These are phyloP conservation scores for Phialophora tarda DNA, from an alignment of 2,329 filamentous ascomycete species.

Conservation along the genomic window DNA sequence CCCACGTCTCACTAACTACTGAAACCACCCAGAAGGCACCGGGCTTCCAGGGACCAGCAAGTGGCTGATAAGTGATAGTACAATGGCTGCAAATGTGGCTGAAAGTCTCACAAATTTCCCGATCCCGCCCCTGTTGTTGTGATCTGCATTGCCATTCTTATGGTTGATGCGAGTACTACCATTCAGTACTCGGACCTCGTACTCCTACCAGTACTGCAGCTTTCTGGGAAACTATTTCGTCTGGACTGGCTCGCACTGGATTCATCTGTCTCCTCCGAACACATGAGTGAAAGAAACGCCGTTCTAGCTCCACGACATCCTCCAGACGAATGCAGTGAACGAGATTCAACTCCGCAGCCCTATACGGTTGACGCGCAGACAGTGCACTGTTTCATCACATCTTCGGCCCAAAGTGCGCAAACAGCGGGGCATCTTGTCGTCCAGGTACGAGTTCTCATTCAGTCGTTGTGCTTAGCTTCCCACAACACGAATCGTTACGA, in stretches of 20 bases:
- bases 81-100: conserved; percentile 5
- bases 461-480: background rate
- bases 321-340: background rate
- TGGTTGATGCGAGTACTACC: background rate
- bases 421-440: background rate
- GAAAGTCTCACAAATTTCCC: conserved; percentile 20
- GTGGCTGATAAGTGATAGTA: conserved; percentile 13
- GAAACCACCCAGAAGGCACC: conserved; percentile 7
- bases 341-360: background rate
- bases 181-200: background rate
- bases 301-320: background rate
- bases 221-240: background rate
- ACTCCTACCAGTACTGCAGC: background rate
- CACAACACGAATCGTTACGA: background rate
- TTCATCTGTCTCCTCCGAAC: background rate
- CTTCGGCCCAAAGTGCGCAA: background rate
- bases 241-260: background rate
- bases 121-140: conserved; percentile 6
- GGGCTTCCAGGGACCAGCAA: conserved; percentile 14
- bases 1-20: conserved; percentile 13
- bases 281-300: background rate
- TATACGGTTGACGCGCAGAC: background rate
- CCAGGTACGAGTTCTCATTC: background rate
- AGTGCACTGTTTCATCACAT: background rate
- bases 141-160: conserved; percentile 12